Evolutionary conservation across 108 stramenopile genomes (phyloP), one percentile per base, ranked within the genome.

Genomic region (Skeletonema potamos): DNA sequence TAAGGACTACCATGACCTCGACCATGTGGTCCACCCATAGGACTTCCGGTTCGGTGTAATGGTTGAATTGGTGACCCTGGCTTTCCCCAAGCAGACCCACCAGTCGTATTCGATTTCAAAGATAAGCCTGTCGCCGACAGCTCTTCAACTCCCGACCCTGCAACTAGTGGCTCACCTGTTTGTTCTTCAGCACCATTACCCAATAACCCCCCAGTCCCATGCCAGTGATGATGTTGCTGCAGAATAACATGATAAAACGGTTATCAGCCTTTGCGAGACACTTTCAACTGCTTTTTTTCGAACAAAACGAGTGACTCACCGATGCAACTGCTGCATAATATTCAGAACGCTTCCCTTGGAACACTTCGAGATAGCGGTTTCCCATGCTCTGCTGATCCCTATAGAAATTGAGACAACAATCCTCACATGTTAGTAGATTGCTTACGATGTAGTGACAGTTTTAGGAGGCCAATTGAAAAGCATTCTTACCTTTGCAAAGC

Each of bases 311-410:
- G 10, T 4, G 24, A 87, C 90, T 84, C 85, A 94, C 93, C 73
- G 77, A 62, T 56, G 85, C 86, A 71, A 97, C 87, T 9, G 96
- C 96, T 29, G 82, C 80, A 72, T 97, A 97, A 78, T 97, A 97
- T 30, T 96, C 94, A 29, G 79, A 66, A 22, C 97, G 82, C 58
- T 94, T 91, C 17, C 92, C 91, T 63, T 92, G 89, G 60, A 90
- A 88, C 6, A 97, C 92, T 80, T 96, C 97, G 48, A 97, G 86
- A 69, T 85, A 94, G 61, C 86, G 83, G 64, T 86, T 70, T 12
- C 94, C 88, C 81, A 95, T 90, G 18, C 86, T 82, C 66, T 95
- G 94, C 20, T 82, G 83, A 79, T 89, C 87, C 65, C 92, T 93
- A 39, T 34, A 15, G 34, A 51, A 72, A n/a, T 24, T 34, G 22